Percentiles rank a stretch among this genome's conserved stretches.
These are phyloP conservation scores for Claviceps fusiformis DNA, from an alignment of 2,329 filamentous ascomycete genomes.

Conservation along the genomic window DNA sequence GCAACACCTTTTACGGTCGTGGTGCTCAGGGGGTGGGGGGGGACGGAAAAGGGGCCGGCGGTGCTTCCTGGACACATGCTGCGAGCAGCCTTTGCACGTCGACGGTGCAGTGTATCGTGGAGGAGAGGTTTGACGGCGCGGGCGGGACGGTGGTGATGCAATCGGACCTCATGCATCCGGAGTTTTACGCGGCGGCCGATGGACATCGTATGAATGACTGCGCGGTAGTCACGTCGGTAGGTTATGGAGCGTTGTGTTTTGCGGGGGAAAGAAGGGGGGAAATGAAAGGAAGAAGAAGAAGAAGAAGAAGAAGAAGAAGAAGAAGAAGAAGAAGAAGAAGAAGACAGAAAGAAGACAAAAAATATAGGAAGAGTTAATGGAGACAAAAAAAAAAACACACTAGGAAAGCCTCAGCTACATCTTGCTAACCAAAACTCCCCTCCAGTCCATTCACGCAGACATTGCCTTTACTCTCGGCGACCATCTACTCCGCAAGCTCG, in stretches of 20 bases:
- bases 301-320: too few relatives aligned
- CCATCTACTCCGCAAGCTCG: constrained; percentile 49
- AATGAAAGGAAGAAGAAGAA: not conserved
- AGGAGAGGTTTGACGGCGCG: constrained; percentile 16
- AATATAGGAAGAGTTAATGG: not conserved
- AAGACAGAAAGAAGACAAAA: not conserved
- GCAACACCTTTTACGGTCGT: constrained; percentile 39
- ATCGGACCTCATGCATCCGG: constrained; percentile 25
- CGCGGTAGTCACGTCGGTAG: constrained; percentile 30
- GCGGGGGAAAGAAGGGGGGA: not conserved
- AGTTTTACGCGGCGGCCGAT: constrained; percentile 22
- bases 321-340: too few relatives aligned
- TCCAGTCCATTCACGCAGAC: constrained; percentile 33
- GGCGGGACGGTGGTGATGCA: constrained; percentile 19
- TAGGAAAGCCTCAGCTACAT: not conserved
- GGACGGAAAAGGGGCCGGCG: too few relatives aligned
- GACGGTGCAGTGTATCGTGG: constrained; percentile 22
- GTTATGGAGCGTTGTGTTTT: too few relatives aligned
- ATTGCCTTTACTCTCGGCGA: constrained; percentile 50
- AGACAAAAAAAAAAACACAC: not conserved
- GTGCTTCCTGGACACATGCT: not conserved
- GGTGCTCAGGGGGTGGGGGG: too few relatives aligned
- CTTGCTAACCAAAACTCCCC: not conserved
- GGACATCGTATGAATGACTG: constrained; percentile 30
- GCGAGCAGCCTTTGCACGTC: constrained; percentile 14